Percentiles rank a stretch among this genome's conserved stretches.
phyloP scores from a whole-genome alignment of 169 alveolate genomes.

The Plasmodium malariae region DNA sequence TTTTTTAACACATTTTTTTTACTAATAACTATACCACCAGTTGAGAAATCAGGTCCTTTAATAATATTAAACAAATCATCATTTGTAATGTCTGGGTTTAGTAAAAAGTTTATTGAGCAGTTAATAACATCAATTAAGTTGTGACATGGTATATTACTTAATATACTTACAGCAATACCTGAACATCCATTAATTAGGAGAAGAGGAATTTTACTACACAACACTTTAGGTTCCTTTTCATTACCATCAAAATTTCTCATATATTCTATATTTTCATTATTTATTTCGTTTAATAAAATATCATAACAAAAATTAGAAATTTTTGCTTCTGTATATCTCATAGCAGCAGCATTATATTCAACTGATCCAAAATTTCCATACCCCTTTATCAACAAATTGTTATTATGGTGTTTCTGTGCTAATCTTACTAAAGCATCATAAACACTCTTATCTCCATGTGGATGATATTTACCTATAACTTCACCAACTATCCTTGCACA shows the following conservation, averaged over 20 bases:
- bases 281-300: conserved; percentile 81
- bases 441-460: conserved; percentile 90
- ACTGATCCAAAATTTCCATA: conserved; percentile 91
- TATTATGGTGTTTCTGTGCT: conserved; percentile 85
- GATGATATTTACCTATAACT: conserved; percentile 91
- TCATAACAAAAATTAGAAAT: conserved; percentile 82
- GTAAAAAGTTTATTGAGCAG: conserved; percentile 78
- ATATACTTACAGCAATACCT: conserved; percentile 91
- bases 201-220: conserved; percentile 87
- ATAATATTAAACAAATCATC: conserved; percentile 79
- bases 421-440: conserved; percentile 90
- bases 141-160: conserved; percentile 89
- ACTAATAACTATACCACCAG: conserved; percentile 87
- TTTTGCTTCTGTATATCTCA: conserved; percentile 90
- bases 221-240: conserved; percentile 88
- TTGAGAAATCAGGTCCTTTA: conserved; percentile 90
- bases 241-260: conserved; percentile 88
- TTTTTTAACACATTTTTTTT: conserved; percentile 68
- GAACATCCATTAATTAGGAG: conserved; percentile 88
- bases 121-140: conserved; percentile 84
- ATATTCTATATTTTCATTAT: conserved; percentile 81
- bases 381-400: conserved; percentile 87
- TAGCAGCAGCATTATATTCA: conserved; percentile 91
- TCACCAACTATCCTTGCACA: conserved; percentile 92
- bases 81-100: conserved; percentile 71